Evolutionary conservation across 192 early-diverging fungal genomes (phyloP).

Genomic region (Backusella australiensis): DNA sequence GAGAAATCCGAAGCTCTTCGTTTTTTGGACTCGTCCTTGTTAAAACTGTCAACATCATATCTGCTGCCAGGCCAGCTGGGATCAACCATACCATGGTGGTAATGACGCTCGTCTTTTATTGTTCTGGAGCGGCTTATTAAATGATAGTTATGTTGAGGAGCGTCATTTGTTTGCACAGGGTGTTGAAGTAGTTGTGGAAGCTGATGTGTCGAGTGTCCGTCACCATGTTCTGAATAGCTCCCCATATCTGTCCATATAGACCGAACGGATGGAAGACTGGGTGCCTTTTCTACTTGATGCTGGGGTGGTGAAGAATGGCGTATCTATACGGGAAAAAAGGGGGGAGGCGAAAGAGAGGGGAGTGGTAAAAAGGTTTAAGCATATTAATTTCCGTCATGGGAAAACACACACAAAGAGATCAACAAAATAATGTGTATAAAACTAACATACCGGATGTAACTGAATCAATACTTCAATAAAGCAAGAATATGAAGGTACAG

Average conservation of each 20-base stretch:
- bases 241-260: neutral
- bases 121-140: neutral
- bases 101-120: neutral
- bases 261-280: neutral
- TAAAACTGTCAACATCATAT: neutral
- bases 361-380: neutral
- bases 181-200: neutral
- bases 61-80: neutral
- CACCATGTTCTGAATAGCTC: neutral
- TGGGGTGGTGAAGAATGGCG: constrained; percentile 5
- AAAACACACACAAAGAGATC: neutral
- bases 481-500: neutral
- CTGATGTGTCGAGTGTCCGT: neutral
- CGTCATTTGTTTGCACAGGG: neutral
- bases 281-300: neutral
- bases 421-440: neutral
- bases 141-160: neutral
- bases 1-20: neutral
- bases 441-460: constrained; percentile 25
- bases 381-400: neutral
- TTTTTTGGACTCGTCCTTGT: neutral
- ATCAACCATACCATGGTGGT: neutral
- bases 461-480: constrained; percentile 23
- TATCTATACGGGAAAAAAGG: neutral
- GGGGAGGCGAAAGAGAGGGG: too few species aligned